Conservation (phyloP, 163 green algal species). For the Trebouxiophyceae sp. region DNA sequence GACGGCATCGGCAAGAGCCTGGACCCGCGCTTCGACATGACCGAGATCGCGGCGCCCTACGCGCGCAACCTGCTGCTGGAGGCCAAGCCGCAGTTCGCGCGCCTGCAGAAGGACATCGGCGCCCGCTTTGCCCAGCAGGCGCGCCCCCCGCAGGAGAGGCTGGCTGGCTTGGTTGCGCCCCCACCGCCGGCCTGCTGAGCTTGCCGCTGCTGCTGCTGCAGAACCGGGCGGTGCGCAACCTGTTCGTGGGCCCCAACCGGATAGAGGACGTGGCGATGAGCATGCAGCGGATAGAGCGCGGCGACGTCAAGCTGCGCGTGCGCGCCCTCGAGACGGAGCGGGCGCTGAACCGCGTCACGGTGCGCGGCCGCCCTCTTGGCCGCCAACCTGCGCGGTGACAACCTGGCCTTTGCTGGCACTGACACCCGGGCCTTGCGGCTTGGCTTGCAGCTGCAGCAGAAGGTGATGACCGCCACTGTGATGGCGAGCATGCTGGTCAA, state of each 20-base stretch:
- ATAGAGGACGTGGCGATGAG: constrained; percentile 74
- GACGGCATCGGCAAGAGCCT: constrained; percentile 95
- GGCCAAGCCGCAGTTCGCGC: constrained; percentile 57
- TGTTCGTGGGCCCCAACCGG: constrained; percentile 87
- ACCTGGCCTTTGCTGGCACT: no score
- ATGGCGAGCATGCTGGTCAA: constrained; percentile 82
- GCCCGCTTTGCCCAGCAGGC: constrained; percentile 41
- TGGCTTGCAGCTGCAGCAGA: constrained; percentile 74
- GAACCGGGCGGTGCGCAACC: constrained; percentile 82
- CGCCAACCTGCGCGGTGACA: no score
- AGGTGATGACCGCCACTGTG: constrained; percentile 61
- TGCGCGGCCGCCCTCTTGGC: constrained; percentile 6
- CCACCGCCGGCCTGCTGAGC: background rate
- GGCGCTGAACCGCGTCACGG: constrained; percentile 69
- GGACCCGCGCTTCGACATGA: constrained; percentile 90
- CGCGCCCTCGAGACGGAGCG: constrained; percentile 91
- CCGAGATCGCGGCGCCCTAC: constrained; percentile 91
- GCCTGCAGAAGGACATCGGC: constrained; percentile 54
- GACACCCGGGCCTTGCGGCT: no score
- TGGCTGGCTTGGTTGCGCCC: no score
- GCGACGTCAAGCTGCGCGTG: constrained; percentile 93
- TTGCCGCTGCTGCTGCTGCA: constrained; percentile 27
- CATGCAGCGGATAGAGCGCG: constrained; percentile 62
- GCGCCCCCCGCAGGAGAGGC: background rate
- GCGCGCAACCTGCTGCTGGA: constrained; percentile 87